These are phyloP conservation scores for Claviceps spartinae DNA, from an alignment of 2,329 filamentous ascomycete species.

Conservation along the genomic window DNA sequence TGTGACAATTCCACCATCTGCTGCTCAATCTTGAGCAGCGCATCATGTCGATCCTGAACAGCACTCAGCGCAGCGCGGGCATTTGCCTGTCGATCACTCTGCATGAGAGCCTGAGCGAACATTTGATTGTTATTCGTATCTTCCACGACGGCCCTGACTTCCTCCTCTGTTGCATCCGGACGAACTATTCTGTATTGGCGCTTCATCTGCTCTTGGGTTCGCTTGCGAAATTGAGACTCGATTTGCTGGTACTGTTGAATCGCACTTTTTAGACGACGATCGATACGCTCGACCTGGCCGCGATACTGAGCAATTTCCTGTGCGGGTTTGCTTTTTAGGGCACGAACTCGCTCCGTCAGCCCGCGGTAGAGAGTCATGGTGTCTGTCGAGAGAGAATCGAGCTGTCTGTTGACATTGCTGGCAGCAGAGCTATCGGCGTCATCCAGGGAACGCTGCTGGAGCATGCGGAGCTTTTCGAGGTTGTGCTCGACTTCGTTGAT, in stretches of 20 bases:
- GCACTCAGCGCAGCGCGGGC: constrained; percentile 66
- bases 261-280: constrained; percentile 64
- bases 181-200: constrained; percentile 84
- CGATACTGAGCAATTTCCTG: constrained; percentile 59
- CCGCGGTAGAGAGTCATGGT: constrained; percentile 74
- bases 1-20: constrained; percentile 79
- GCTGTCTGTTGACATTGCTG: constrained; percentile 51
- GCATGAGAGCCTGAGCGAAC: constrained; percentile 77
- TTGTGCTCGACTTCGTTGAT: constrained; percentile 63
- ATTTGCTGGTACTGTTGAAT: constrained; percentile 72
- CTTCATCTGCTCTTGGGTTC: constrained; percentile 69
- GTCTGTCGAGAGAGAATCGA: constrained; percentile 61
- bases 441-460: constrained; percentile 59
- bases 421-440: constrained; percentile 59
- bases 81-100: constrained; percentile 68
- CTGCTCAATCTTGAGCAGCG: constrained; percentile 81
- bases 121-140: constrained; percentile 68
- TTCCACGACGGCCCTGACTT: constrained; percentile 63
- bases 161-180: constrained; percentile 64
- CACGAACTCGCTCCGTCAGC: constrained; percentile 65
- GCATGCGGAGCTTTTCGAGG: constrained; percentile 55
- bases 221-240: constrained; percentile 68
- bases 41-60: constrained; percentile 70
- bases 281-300: constrained; percentile 68
- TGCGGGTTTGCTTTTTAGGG: constrained; percentile 70